Evolutionary conservation across 169 alveolate genomes (phyloP).

Genomic region (Plasmodium vivax): DNA sequence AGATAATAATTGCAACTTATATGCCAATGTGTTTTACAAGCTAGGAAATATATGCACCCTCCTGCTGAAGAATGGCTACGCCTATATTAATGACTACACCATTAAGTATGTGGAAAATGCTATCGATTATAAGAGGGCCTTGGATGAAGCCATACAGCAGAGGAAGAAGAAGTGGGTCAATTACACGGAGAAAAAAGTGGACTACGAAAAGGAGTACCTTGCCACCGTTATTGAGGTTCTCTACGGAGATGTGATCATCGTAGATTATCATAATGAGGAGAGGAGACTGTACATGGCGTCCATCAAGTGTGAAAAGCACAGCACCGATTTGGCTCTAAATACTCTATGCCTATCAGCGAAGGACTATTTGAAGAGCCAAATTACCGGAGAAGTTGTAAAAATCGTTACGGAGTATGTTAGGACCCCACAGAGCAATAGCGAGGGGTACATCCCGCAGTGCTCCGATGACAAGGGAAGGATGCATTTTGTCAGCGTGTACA

Average conservation of each 20-base stretch:
- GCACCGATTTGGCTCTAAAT: conserved; percentile 41
- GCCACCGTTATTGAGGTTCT: conserved; percentile 58
- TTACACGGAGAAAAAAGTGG: conserved; percentile 67
- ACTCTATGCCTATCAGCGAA: conserved; percentile 58
- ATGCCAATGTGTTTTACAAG: conserved; percentile 53
- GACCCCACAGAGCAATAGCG: conserved; percentile 68
- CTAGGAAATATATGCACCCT: conserved; percentile 64
- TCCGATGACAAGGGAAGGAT: conserved; percentile 74
- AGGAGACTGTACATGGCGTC: conserved; percentile 72
- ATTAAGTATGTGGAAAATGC: conserved; percentile 63
- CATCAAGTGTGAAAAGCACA: conserved; percentile 65
- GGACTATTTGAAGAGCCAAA: conserved; percentile 38
- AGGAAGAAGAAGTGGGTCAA: conserved; percentile 65
- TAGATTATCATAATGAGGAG: conserved; percentile 71
- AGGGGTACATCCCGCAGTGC: conserved; percentile 75
- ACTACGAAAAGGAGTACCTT: conserved; percentile 61
- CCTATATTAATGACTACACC: conserved; percentile 69
- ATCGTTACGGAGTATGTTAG: conserved; percentile 66
- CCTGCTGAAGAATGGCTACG: conserved; percentile 69
- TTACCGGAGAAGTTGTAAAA: conserved; percentile 41
- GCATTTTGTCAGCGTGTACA: conserved; percentile 71
- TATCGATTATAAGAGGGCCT: conserved; percentile 50
- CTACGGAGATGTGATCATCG: conserved; percentile 69
- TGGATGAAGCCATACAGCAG: conserved; percentile 66
- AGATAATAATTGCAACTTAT: conserved; percentile 57